Evolutionary conservation across 371 early-diverging fungal species (phyloP).

Genomic region (Entomophthora muscae): DNA sequence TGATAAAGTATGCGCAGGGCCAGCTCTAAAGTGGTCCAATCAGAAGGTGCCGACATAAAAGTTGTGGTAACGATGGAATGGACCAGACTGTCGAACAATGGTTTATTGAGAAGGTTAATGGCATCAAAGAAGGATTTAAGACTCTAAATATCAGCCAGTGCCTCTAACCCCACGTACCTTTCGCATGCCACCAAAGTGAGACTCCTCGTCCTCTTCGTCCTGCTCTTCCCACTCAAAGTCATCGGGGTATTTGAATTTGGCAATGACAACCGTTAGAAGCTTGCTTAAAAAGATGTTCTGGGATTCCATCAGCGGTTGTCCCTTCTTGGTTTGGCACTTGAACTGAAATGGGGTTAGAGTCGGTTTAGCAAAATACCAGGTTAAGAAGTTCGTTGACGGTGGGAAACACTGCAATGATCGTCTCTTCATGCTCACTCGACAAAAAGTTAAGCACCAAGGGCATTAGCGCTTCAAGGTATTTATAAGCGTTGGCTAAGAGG

Average conservation of each 20-base stretch:
- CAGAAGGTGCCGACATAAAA: slow-evolving; percentile 24
- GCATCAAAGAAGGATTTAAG: slow-evolving; percentile 52
- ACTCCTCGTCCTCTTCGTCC: slow-evolving; percentile 60
- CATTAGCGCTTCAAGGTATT: slow-evolving; percentile 16
- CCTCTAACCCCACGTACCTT: slow-evolving; percentile 25
- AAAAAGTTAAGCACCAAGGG: slow-evolving; percentile 40
- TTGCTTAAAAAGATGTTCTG: slow-evolving; percentile 49
- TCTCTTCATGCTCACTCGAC: slow-evolving; percentile 66
- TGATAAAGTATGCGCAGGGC: slow-evolving; percentile 56
- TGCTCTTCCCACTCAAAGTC: slow-evolving; percentile 57
- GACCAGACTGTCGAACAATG: slow-evolving; percentile 31
- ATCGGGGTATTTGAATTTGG: slow-evolving; percentile 79
- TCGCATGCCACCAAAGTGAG: slow-evolving; percentile 53
- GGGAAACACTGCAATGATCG: slow-evolving; percentile 49
- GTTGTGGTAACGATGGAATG: slow-evolving; percentile 38
- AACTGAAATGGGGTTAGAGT: slow-evolving; percentile 17
- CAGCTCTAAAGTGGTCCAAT: slow-evolving; percentile 71
- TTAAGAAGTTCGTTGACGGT: slow-evolving; percentile 47
- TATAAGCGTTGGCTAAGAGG: slow-evolving; percentile 21
- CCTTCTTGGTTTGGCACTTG: slow-evolving; percentile 47
- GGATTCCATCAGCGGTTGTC: slow-evolving; percentile 29
- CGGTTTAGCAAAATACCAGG: slow-evolving; percentile 23
- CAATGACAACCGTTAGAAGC: slow-evolving; percentile 50
- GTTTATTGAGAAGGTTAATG: slow-evolving; percentile 43
- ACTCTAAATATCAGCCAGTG: slow-evolving; percentile 21